Conservation (phyloP, 1,139 yeast species). For the Candida gigantensis region DNA sequence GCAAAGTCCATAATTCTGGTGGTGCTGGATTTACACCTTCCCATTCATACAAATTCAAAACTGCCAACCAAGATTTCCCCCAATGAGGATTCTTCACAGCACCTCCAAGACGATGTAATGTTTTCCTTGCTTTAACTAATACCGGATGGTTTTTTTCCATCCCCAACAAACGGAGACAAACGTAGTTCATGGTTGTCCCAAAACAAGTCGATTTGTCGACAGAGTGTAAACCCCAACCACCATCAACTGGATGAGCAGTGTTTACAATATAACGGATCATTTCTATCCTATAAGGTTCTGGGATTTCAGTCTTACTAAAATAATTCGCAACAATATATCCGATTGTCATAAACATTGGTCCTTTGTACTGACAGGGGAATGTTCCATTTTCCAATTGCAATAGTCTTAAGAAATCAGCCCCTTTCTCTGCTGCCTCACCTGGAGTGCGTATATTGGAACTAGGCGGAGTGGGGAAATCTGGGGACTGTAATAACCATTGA, state of each 20-base stretch:
- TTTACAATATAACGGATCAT: constrained; percentile 82
- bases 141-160: constrained; percentile 74
- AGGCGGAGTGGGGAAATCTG: constrained; percentile 46
- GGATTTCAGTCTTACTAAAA: constrained; percentile 66
- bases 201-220: constrained; percentile 92
- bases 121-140: constrained; percentile 72
- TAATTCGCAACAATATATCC: constrained; percentile 82
- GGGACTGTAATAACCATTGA: constrained; percentile 53
- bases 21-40: constrained; percentile 99
- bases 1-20: constrained; percentile 90
- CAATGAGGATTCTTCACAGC: constrained; percentile 92
- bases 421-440: constrained; percentile 66
- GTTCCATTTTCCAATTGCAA: constrained; percentile 76
- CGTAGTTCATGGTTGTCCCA: constrained; percentile 90
- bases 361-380: constrained; percentile 91
- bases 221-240: constrained; percentile 99
- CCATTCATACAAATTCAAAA: constrained; percentile 84
- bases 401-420: constrained; percentile 66
- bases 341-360: constrained; percentile 96
- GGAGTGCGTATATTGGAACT: constrained; percentile 43
- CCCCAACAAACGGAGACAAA: constrained; percentile 75
- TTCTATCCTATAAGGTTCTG: constrained; percentile 66
- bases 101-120: constrained; percentile 77
- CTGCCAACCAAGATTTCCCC: constrained; percentile 92
- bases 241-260: constrained; percentile 94